Evolutionary conservation across 805 yeast species (phyloP).

Genomic region (Kodamaea sagamina): DNA sequence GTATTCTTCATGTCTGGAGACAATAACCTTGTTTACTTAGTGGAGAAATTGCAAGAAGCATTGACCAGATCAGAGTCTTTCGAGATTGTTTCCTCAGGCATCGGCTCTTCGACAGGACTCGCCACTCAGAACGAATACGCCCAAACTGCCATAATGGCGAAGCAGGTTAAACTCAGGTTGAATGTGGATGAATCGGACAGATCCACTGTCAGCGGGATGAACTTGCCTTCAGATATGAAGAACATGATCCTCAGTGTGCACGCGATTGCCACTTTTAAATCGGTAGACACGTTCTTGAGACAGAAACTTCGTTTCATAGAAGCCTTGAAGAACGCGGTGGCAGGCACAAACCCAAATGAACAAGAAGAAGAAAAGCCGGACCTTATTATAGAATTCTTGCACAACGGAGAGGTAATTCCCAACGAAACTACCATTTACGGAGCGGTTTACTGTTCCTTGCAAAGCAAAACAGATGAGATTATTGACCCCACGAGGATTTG

Average conservation of each 20-base stretch:
- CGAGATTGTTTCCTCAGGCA: slow-evolving; percentile 57
- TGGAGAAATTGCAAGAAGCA: slow-evolving; percentile 68
- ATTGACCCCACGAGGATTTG: slow-evolving; percentile 57
- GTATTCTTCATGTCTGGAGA: slow-evolving; percentile 35
- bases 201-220: background rate
- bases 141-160: slow-evolving; percentile 65
- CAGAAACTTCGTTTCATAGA: slow-evolving; percentile 39
- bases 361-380: slow-evolving; percentile 17
- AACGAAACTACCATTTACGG: slow-evolving; percentile 75
- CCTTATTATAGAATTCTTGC: slow-evolving; percentile 51
- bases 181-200: slow-evolving; percentile 20
- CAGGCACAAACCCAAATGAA: slow-evolving; percentile 12
- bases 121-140: slow-evolving; percentile 17
- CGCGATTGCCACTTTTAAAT: slow-evolving; percentile 60
- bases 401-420: slow-evolving; percentile 60
- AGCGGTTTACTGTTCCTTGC: slow-evolving; percentile 58
- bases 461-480: slow-evolving; percentile 36
- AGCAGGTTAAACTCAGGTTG: slow-evolving; percentile 65
- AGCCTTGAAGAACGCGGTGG: slow-evolving; percentile 13
- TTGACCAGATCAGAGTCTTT: slow-evolving; percentile 74
- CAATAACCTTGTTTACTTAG: slow-evolving; percentile 41
- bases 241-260: slow-evolving; percentile 51
- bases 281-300: slow-evolving; percentile 50
- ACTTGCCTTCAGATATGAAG: slow-evolving; percentile 26
- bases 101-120: slow-evolving; percentile 2